Conservation (phyloP, 768 basidiomycete species). For the Artomyces pyxidatus region DNA sequence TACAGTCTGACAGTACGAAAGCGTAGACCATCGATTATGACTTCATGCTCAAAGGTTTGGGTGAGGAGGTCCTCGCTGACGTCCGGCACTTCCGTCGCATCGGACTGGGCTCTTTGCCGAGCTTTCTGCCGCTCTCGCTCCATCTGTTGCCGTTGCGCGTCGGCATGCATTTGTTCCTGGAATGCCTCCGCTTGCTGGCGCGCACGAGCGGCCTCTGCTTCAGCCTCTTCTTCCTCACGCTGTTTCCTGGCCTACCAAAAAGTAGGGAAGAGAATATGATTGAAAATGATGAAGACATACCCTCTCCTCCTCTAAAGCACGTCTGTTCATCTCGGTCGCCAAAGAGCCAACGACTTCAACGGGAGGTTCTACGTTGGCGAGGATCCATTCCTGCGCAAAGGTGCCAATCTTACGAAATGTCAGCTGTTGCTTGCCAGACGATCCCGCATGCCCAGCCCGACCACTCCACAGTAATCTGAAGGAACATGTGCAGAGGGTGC, state of each 20-base stretch:
- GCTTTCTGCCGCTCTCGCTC: constrained; percentile 46
- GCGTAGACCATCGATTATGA: constrained; percentile 48
- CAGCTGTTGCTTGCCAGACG: not conserved
- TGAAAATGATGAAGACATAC: constrained; percentile 29
- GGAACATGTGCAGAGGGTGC: not conserved
- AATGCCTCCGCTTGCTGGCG: constrained; percentile 43
- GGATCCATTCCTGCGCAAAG: constrained; percentile 66
- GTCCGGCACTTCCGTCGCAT: constrained; percentile 55
- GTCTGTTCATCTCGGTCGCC: constrained; percentile 69
- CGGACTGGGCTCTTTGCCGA: constrained; percentile 60
- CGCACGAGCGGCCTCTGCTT: constrained; percentile 42
- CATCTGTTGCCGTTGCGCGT: constrained; percentile 49
- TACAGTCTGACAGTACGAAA: constrained; percentile 66
- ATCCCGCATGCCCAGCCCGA: not conserved
- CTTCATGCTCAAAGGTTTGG: constrained; percentile 51
- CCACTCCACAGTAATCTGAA: not conserved
- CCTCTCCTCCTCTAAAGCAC: constrained; percentile 62
- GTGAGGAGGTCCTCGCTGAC: constrained; percentile 32
- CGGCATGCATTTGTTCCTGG: constrained; percentile 58
- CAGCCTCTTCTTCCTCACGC: constrained; percentile 44
- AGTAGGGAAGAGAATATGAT: not conserved
- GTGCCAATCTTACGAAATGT: constrained; percentile 45
- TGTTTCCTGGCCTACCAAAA: constrained; percentile 28
- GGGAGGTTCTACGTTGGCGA: constrained; percentile 44
- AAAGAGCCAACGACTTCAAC: constrained; percentile 61